These are phyloP conservation scores for Pyricularia sp. DNA, from an alignment of 2,329 filamentous ascomycete genomes.

Conservation along the genomic window DNA sequence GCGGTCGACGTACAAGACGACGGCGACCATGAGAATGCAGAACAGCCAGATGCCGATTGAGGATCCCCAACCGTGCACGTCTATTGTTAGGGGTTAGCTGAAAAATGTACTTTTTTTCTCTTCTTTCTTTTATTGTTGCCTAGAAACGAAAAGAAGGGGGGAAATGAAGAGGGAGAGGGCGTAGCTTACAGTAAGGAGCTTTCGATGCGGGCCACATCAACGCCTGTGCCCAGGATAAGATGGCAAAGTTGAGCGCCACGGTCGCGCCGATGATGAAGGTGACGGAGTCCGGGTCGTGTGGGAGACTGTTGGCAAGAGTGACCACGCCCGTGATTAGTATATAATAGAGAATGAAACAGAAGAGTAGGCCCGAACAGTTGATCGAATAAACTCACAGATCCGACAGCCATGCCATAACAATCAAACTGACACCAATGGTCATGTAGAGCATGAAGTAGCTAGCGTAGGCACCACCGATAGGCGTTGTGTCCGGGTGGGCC, in stretches of 20 bases:
- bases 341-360: not conserved
- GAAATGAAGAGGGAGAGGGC: not conserved
- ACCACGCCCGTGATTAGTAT: not conserved
- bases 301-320: not conserved
- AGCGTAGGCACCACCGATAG: constrained; percentile 33
- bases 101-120: not conserved
- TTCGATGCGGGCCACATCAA: not conserved
- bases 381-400: constrained; percentile 21
- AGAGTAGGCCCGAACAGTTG: too few species aligned
- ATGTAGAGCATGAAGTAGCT: constrained; percentile 37
- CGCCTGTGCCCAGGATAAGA: not conserved
- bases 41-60: not conserved
- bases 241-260: not conserved
- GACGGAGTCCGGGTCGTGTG: not conserved
- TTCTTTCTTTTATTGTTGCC: not conserved
- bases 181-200: not conserved
- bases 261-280: not conserved
- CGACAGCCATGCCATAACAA: constrained; percentile 39
- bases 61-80: not conserved
- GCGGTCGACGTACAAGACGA: not conserved
- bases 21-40: not conserved
- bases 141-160: not conserved
- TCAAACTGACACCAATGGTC: constrained; percentile 33
- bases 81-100: not conserved
- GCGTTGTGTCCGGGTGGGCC: constrained; percentile 24